Base-by-base conservation (phyloP, 2,329 filamentous ascomycete genomes). In the Colletotrichum lini region DNA sequence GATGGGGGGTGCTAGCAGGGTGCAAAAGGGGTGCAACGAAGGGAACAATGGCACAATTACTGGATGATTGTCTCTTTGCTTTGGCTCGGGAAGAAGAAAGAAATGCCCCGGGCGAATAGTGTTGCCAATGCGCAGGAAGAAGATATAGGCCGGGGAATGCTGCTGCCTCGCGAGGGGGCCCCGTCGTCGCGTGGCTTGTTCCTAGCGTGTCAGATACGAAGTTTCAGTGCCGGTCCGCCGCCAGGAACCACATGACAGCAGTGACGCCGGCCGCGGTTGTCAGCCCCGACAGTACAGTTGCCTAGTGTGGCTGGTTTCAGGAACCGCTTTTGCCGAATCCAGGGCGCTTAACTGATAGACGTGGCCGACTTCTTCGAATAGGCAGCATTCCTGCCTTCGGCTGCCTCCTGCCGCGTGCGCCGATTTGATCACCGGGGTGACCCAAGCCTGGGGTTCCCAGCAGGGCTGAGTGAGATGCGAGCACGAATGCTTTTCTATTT, bases 251-350 rank as follows among this genome's bases (percentile, higher is more conserved):
- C 49, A 23, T 52, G 23, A 13, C 23, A 52, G 5, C 44, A 9
- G 23, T 53, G 7, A 30, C 12, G 23, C 26, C 13, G 16, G 21
- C 23, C 10, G 35, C 35, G 10, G n/a, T 7, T 44, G 23, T 60
- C 38, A 54, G 49, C 40, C 9, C 26, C 45, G 67, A 63, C 67
- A 59, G 64, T 63, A 62, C 62, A 63, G 64, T 63, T 47, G 10
- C 53, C 38, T 13, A 23, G 45, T 44, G 68, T 71, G 68, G 68
- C 68, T 71, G 65, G 68, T 71, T 71, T 71, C 68, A 68, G 65
- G 53, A 68, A 63, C 68, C 65, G 65, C 68, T 63, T 63, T 58
- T 63, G 45, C 68, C 68, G 52, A 13, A 42, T 63, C 30, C 65
- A 47, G 44, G 47, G 30, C 30, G 52, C 38, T 58, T 7, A 42